A percentile compares a stretch with the other conserved stretches of the same genome.
These are phyloP conservation scores for Coemansia sp. DNA, from an alignment of 192 early-diverging fungal species.

Conservation along the genomic window DNA sequence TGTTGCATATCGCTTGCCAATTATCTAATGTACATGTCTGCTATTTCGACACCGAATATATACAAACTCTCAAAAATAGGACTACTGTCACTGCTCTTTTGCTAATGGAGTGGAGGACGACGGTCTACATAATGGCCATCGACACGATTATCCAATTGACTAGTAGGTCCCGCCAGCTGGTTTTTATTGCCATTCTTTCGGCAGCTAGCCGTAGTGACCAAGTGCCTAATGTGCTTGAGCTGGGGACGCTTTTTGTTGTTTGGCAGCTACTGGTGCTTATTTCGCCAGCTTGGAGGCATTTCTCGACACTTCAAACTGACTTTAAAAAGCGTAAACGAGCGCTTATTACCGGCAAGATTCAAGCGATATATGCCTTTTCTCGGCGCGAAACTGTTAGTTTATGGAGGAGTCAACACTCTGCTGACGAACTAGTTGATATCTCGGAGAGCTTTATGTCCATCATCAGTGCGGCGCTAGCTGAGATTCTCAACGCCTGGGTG, in stretches of 20 bases:
- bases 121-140: background rate
- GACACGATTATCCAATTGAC: background rate
- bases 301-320: background rate
- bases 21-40: background rate
- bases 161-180: background rate
- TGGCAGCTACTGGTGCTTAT: constrained; percentile 14
- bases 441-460: background rate
- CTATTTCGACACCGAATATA: background rate
- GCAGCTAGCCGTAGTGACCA: background rate
- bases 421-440: background rate
- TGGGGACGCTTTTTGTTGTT: background rate
- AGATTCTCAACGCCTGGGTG: constrained; percentile 24
- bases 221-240: background rate
- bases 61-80: background rate
- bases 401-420: background rate
- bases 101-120: background rate
- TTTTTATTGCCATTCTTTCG: constrained; percentile 2
- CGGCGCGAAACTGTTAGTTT: background rate
- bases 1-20: background rate
- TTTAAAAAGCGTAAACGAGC: background rate
- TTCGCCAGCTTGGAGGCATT: background rate
- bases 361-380: constrained; percentile 1
- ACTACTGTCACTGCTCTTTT: background rate
- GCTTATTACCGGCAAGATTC: constrained; percentile 7
- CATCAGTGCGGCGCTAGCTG: background rate